Evolutionary conservation across 2,329 filamentous ascomycete genomes (phyloP).

Genomic region (Phialemoniopsis sp.): DNA sequence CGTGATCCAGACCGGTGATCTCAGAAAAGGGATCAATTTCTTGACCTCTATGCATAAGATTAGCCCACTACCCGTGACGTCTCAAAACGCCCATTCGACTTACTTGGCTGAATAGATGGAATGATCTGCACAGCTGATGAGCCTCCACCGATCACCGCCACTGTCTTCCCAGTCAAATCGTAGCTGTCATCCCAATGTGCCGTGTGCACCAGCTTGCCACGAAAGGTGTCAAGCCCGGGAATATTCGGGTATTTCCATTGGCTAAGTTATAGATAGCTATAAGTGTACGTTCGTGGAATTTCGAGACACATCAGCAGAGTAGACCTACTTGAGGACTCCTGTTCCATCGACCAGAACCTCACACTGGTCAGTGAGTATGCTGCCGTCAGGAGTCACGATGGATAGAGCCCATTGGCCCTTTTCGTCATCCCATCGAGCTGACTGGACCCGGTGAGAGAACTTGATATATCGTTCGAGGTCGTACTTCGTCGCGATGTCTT

Average conservation of each 20-base stretch:
- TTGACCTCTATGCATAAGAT: background rate
- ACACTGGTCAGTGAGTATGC: slow-evolving; percentile 8
- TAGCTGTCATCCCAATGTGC: slow-evolving; percentile 17
- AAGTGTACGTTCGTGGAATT: background rate
- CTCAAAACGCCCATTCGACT: too few species aligned
- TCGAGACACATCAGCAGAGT: background rate
- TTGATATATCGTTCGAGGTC: slow-evolving; percentile 34
- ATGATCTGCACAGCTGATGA: slow-evolving; percentile 23
- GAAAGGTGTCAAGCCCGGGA: slow-evolving; percentile 23
- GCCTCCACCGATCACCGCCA: slow-evolving; percentile 24
- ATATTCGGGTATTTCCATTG: slow-evolving; percentile 19
- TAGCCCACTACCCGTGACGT: too few species aligned
- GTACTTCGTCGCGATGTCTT: slow-evolving; percentile 22
- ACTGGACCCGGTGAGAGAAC: slow-evolving; percentile 35
- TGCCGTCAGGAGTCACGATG: slow-evolving; percentile 16
- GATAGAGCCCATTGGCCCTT: slow-evolving; percentile 28
- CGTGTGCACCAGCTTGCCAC: slow-evolving; percentile 20
- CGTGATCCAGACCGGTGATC: slow-evolving; percentile 2
- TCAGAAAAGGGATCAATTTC: slow-evolving; percentile 10
- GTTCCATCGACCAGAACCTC: slow-evolving; percentile 10
- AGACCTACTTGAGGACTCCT: slow-evolving; percentile 11
- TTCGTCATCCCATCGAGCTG: slow-evolving; percentile 36
- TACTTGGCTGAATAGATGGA: slow-evolving; percentile 10
- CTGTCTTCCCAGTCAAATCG: slow-evolving; percentile 14
- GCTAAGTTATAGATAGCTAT: background rate